Evolutionary conservation across 1,139 yeast species (phyloP), one percentile per base, ranked within the genome.

Genomic region (Debaryomyces coudertii): DNA sequence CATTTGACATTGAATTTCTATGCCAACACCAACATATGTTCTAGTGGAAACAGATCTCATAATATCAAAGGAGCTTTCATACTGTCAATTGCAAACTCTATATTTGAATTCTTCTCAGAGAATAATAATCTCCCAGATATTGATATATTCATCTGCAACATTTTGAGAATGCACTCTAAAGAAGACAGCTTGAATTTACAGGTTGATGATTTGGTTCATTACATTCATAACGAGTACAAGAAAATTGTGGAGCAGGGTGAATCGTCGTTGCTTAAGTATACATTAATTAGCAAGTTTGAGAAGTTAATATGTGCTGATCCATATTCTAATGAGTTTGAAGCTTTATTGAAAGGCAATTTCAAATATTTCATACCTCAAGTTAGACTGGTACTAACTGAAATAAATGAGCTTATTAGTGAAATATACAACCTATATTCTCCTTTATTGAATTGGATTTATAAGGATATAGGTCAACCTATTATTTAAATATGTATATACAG

Each of bases 381-480:
- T 11, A 45, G 44, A 6, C 15, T 40, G 8, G 18, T 54, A 33
- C 37, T 53, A 14, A 23, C 37, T 5, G 55, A 54, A 7, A 38
- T 53, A 9, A 15, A 40, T 28, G 24, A 24, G 3, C 42, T 54
- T 8, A 47, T 51, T 8, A 24, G 29, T 11, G 53, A 44, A 38
- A 53, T 64, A 16, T 66, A 63, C 52, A 46, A 50, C 16, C 45
- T 66, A 9, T 68, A 68, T 45, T 47, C 54, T 27, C 72, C 71
- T 4, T 49, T 65, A 14, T 49, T 68, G 14, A 61, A 65, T 50
- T 69, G 74, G 74, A 60, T 69, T 5, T 58, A 62, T 50, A 39
- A 34, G 30, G 73, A 68, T 47, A 46, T 64, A 35, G 68, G 68
- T 7, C 50, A 47, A 22, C 60, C 57, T 6, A 9, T 11, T 28